Conservation (phyloP, 2,329 filamentous ascomycete species). For the Akanthomyces lecanii region DNA sequence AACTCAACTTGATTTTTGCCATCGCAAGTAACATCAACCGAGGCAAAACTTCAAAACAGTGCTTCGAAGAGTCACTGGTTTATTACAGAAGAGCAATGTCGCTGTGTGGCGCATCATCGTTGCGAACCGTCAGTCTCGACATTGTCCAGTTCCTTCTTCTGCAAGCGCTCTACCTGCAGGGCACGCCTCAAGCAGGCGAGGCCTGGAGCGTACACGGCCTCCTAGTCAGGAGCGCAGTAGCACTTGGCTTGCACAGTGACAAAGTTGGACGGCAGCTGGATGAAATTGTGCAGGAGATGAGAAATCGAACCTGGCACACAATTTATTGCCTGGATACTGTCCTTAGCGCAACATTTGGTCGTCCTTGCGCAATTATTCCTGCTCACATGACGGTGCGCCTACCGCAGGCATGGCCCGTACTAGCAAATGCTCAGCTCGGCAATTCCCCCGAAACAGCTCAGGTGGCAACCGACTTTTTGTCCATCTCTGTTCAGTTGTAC, state of each 20-base stretch:
- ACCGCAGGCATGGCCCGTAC: constrained; percentile 26
- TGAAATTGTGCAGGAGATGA: constrained; percentile 41
- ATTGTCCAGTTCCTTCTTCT: constrained; percentile 47
- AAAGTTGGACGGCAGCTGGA: constrained; percentile 33
- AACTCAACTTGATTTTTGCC: constrained; percentile 48
- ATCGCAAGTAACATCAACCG: constrained; percentile 38
- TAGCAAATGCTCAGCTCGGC: neutral
- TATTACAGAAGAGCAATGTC: constrained; percentile 42
- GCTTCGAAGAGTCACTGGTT: constrained; percentile 38
- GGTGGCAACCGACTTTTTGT: constrained; percentile 7
- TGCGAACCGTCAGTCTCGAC: constrained; percentile 41
- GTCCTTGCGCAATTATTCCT: constrained; percentile 43
- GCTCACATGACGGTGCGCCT: constrained; percentile 36
- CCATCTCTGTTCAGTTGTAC: constrained; percentile 14
- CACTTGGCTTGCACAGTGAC: constrained; percentile 47
- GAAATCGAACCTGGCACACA: constrained; percentile 42
- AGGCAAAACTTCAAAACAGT: constrained; percentile 30
- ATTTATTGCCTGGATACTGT: constrained; percentile 28
- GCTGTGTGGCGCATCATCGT: constrained; percentile 39
- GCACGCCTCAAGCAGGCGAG: constrained; percentile 48
- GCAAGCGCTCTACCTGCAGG: constrained; percentile 49
- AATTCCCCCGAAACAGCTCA: neutral
- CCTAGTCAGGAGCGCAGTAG: constrained; percentile 46
- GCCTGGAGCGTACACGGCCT: constrained; percentile 53
- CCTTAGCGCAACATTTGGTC: constrained; percentile 49